A percentile compares a stretch with the other conserved stretches of the same genome.
phyloP scores from a whole-genome alignment of 495 filamentous ascomycete species.

The Aspergillus wentii region DNA sequence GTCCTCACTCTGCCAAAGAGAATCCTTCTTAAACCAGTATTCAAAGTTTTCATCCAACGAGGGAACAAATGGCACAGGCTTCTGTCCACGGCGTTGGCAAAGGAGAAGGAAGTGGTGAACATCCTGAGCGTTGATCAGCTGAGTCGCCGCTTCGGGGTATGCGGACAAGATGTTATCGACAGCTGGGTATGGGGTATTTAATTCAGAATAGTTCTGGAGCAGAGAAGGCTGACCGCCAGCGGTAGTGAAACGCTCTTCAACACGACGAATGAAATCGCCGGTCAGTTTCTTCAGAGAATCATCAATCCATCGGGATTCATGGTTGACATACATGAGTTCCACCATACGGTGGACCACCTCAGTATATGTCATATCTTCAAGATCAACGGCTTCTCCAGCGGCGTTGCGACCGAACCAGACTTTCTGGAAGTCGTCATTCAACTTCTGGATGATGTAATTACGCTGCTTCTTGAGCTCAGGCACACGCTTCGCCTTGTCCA shows the following conservation, averaged over 20 bases:
- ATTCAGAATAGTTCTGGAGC: constrained; percentile 79
- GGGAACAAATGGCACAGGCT: constrained; percentile 94
- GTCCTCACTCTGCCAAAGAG: constrained; percentile 98
- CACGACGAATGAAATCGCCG: constrained; percentile 89
- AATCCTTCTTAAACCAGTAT: constrained; percentile 99
- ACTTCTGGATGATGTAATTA: constrained; percentile 93
- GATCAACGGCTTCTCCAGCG: constrained; percentile 70
- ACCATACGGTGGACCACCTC: constrained; percentile 94
- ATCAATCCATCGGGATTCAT: constrained; percentile 93
- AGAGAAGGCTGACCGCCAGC: constrained; percentile 63
- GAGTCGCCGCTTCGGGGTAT: constrained; percentile 79
- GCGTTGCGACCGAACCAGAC: constrained; percentile 96
- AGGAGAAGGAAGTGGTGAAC: constrained; percentile 92
- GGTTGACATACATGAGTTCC: constrained; percentile 92
- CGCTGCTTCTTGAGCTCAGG: constrained; percentile 88
- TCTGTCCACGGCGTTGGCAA: constrained; percentile 90
- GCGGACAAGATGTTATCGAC: constrained; percentile 73
- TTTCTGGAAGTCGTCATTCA: constrained; percentile 98
- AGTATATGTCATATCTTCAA: constrained; percentile 96
- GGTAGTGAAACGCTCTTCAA: constrained; percentile 86
- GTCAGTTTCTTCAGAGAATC: constrained; percentile 73
- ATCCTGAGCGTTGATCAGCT: constrained; percentile 96
- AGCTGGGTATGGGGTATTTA: constrained; percentile 74
- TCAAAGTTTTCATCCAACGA: constrained; percentile 92
- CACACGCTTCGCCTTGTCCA: constrained; percentile 91